These are phyloP conservation scores for Alternaria arborescens DNA, from an alignment of 2,329 filamentous ascomycete species.

Conservation along the genomic window DNA sequence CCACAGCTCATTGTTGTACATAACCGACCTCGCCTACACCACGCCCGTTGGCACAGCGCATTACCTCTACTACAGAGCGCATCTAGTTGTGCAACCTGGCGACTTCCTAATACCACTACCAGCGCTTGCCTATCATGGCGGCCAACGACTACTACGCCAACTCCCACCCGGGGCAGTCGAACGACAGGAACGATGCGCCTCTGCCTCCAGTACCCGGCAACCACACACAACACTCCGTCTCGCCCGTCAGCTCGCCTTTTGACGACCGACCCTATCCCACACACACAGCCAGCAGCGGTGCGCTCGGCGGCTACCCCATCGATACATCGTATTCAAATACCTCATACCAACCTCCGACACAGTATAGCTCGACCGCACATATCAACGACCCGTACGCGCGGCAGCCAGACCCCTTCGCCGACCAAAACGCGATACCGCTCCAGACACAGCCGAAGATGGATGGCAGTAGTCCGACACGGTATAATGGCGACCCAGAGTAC, in stretches of 20 bases:
- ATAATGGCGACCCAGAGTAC: conserved; percentile 53
- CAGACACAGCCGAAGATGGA: conserved; percentile 53
- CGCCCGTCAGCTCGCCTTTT: conserved; percentile 45
- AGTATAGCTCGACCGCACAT: conserved; percentile 42
- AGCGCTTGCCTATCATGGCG: conserved; percentile 49
- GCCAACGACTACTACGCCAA: conserved; percentile 68
- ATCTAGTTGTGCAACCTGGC: neutral
- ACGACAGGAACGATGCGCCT: conserved; percentile 46
- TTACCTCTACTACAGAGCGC: neutral
- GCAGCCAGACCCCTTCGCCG: conserved; percentile 62
- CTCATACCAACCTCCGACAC: conserved; percentile 29
- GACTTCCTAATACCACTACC: neutral
- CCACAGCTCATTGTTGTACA: conserved; percentile 10
- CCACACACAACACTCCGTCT: conserved; percentile 42
- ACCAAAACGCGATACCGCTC: conserved; percentile 60
- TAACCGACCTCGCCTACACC: neutral
- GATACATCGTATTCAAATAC: conserved; percentile 66
- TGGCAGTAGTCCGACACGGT: conserved; percentile 44
- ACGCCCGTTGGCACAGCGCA: neutral
- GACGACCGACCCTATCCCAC: conserved; percentile 55
- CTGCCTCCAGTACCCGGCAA: conserved; percentile 44
- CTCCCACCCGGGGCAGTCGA: conserved; percentile 39
- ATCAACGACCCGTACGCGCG: conserved; percentile 43
- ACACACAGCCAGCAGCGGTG: conserved; percentile 50
- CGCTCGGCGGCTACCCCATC: conserved; percentile 62